Percentiles rank a stretch among this genome's conserved stretches.
Conservation (phyloP, 345 rosid genomes). For the Euclidium syriacum region DNA sequence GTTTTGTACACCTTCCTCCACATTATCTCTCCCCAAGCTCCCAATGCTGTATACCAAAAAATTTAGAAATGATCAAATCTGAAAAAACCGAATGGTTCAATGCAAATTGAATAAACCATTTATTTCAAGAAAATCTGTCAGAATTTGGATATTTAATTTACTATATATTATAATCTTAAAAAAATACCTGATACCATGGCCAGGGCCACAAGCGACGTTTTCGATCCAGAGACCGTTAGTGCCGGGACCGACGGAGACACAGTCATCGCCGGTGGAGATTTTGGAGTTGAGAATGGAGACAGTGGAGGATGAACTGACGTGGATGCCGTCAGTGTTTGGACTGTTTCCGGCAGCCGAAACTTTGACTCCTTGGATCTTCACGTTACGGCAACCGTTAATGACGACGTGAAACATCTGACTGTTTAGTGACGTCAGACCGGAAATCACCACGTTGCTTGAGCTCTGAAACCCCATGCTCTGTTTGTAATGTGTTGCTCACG, state of each 20-base stretch:
- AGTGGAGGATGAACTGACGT: conserved; percentile 41
- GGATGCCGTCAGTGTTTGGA: conserved; percentile 82
- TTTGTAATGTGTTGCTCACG: neutral
- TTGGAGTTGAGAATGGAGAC: conserved; percentile 42
- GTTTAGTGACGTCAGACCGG: conserved; percentile 47
- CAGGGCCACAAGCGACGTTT: conserved; percentile 59
- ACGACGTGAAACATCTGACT: conserved; percentile 61
- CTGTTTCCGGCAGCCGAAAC: conserved; percentile 49
- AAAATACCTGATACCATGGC: conserved; percentile 64
- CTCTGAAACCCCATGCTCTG: conserved; percentile 49
- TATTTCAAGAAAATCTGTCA: neutral
- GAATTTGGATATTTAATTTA: neutral
- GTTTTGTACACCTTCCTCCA: conserved; percentile 47
- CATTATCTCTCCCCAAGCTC: conserved; percentile 34
- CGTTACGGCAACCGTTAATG: conserved; percentile 51
- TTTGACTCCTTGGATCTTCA: conserved; percentile 40
- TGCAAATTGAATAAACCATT: neutral
- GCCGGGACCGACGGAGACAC: conserved; percentile 66
- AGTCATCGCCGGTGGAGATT: conserved; percentile 62
- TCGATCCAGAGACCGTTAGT: conserved; percentile 48
- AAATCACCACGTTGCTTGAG: conserved; percentile 47
- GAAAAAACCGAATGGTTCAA: neutral
- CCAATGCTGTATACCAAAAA: conserved; percentile 35
- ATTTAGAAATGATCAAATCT: neutral
- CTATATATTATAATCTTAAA: neutral